Percentiles rank a stretch among this genome's conserved stretches.
These are phyloP conservation scores for Combretum micranthum DNA, from an alignment of 345 rosid genomes.

Conservation along the genomic window DNA sequence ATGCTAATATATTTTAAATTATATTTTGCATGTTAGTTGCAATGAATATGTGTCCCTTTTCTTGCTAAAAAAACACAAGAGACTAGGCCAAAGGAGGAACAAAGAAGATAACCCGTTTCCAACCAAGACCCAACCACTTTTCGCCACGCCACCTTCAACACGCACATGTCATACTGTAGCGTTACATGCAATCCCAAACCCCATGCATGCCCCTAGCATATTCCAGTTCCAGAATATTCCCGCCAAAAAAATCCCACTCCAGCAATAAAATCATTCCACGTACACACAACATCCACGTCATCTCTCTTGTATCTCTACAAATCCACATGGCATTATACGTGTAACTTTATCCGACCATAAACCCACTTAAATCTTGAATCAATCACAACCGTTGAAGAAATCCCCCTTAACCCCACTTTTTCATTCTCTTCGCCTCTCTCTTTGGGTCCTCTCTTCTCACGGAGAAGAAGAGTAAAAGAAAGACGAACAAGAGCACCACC, in stretches of 20 bases:
- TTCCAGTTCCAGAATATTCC: constrained; percentile 13
- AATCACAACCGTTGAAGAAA: neutral
- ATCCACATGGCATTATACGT: constrained; percentile 52
- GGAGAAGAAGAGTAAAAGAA: neutral
- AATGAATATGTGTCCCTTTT: too few relatives aligned
- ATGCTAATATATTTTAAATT: too few relatives aligned
- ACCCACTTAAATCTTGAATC: neutral
- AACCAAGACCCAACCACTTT: neutral
- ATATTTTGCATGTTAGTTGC: too few relatives aligned
- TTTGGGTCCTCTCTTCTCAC: neutral
- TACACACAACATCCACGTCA: constrained; percentile 15
- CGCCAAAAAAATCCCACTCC: constrained; percentile 8
- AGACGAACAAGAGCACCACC: too few relatives aligned
- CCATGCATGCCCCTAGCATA: constrained; percentile 12
- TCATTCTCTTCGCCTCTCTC: neutral
- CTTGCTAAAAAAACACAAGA: too few relatives aligned
- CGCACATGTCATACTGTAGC: neutral
- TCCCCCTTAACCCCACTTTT: neutral
- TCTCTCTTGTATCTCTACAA: neutral
- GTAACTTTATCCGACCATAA: neutral
- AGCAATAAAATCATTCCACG: neutral
- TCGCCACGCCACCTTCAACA: constrained; percentile 2
- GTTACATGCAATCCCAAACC: constrained; percentile 6
- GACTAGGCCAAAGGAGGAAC: neutral
- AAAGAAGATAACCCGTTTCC: neutral